Base-by-base conservation (phyloP, 805 yeast genomes). In the Candida pseudoglaebosa region DNA sequence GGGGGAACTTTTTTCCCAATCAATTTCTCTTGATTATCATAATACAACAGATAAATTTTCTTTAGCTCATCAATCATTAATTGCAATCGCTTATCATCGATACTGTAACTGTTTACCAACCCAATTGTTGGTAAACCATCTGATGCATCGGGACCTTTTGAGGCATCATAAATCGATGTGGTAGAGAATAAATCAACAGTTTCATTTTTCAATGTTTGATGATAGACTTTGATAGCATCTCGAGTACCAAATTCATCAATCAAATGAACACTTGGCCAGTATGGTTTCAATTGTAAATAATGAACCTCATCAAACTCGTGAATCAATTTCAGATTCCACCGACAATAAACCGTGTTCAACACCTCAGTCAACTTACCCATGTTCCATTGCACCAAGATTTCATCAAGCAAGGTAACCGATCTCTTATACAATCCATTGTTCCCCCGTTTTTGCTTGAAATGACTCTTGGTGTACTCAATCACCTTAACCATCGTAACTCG, bases 201-300 rank as follows among this genome's bases (percentile, higher is more conserved):
- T 28, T 54, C 53, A 3, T 42, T 28, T 4, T 38, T 20, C 3
- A 57, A 37, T 19, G 35, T 37, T 2, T 31, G n/a, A n/a, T 33
- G 24, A 9, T 38, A 19, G 10, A 26, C 18, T 10, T 35, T 34
- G 13, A 39, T 3, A 21, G 26, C 31, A 54, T 33, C 53, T 48
- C 17, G 12, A 33, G 14, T 24, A 18, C 28, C 36, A 14, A 33
- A 12, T 32, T 60, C 67, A 12, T 54, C 41, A 4, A 63, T 47
- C 17, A 62, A 38, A 41, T 68, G 71, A 4, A 54, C 57, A 34
- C 52, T 61, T 4, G 73, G 73, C 67, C 67, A 67, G 3, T 41
- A 28, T 1, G 38, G 28, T 20, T 56, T 53, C 28, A 65, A 43
- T 5, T 51, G 38, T 17, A 45, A 32, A 36, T 59, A 56, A 17